phyloP scores from a whole-genome alignment of 2,329 filamentous ascomycete species.

The Lasiodiplodia sp. region DNA sequence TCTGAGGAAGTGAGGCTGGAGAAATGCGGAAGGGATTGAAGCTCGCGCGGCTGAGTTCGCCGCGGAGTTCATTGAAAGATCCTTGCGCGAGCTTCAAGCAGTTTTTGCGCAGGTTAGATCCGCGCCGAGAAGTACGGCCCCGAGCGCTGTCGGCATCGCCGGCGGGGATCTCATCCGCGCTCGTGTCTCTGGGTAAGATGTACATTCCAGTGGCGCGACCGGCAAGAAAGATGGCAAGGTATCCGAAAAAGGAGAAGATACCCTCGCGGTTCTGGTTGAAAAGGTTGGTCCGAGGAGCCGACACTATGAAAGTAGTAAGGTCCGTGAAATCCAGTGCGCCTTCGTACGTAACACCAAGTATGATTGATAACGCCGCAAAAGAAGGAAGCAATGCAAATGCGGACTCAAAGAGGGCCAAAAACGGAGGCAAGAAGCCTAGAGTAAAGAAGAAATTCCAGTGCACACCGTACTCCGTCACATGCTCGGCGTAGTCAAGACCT shows the following conservation, averaged over 20 bases:
- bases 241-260: conserved; percentile 92
- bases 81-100: conserved; percentile 14
- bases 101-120: conserved; percentile 8
- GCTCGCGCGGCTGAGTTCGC: neutral
- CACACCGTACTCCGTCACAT: conserved; percentile 96
- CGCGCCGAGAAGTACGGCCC: conserved; percentile 1
- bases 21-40: conserved; percentile 21
- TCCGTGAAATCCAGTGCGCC: conserved; percentile 70
- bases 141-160: conserved; percentile 1
- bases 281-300: conserved; percentile 78
- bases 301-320: conserved; percentile 84
- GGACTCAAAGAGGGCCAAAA: conserved; percentile 83
- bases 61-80: conserved; percentile 5
- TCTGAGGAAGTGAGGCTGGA: conserved; percentile 6
- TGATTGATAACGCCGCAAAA: conserved; percentile 76
- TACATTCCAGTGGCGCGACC: conserved; percentile 85
- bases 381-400: conserved; percentile 75
- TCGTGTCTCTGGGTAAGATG: conserved; percentile 64
- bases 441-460: conserved; percentile 99
- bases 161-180: neutral
- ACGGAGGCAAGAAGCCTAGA: conserved; percentile 84
- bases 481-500: conserved; percentile 92
- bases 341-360: conserved; percentile 76
- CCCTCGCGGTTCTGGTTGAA: conserved; percentile 93
- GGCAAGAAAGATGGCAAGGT: conserved; percentile 91